Conservation (phyloP, 139 green algal genomes). For the Tetratostichococcus sp. region DNA sequence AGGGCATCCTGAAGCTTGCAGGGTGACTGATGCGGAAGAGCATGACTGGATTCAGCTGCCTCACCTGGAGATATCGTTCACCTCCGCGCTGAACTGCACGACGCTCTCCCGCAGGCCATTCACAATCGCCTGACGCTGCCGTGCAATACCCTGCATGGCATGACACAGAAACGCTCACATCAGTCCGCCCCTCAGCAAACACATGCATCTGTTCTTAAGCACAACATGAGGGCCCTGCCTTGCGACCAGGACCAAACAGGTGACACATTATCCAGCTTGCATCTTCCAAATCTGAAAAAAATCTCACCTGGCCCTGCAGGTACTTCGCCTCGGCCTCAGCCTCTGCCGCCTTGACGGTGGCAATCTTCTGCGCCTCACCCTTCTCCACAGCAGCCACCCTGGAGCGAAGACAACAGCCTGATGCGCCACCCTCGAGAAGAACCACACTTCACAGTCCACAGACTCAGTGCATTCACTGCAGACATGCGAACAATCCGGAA, state of each 20-base stretch:
- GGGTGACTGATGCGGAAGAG: no score
- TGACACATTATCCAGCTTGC: no score
- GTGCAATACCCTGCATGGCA: slow-evolving; percentile 54
- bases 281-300: no score
- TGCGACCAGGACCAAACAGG: no score
- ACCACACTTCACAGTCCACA: no score
- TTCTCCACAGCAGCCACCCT: slow-evolving; percentile 66
- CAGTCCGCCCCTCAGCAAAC: not conserved
- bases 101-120: slow-evolving; percentile 85
- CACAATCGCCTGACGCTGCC: slow-evolving; percentile 86
- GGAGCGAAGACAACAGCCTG: not conserved
- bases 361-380: slow-evolving; percentile 78
- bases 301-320: slow-evolving; percentile 57
- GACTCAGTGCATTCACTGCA: no score
- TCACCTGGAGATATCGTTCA: not conserved
- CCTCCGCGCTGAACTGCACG: slow-evolving; percentile 50
- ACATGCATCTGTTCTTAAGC: no score
- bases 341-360: slow-evolving; percentile 83
- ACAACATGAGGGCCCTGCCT: no score
- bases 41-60: no score
- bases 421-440: not conserved
- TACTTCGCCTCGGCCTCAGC: slow-evolving; percentile 94
- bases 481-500: no score
- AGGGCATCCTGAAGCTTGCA: no score
- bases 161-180: not conserved